phyloP scores from a whole-genome alignment of 345 rosid species.

The Linum lewisii region DNA sequence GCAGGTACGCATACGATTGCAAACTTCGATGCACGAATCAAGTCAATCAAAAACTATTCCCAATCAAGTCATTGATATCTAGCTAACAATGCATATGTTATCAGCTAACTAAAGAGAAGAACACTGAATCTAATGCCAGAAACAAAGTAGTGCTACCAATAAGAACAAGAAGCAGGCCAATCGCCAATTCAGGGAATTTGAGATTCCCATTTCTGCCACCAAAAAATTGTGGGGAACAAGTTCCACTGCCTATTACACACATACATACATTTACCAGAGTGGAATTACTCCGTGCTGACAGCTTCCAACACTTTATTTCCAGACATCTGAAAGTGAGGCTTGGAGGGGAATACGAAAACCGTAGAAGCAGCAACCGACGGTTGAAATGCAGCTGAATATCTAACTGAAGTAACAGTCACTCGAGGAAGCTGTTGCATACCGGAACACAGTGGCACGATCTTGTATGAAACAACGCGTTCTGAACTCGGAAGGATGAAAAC shows the following conservation, averaged over 20 bases:
- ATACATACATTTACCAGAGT: no score
- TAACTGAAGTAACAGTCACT: conserved; percentile 49
- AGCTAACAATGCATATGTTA: background rate
- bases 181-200: no score
- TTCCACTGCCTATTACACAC: no score
- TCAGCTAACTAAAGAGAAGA: background rate
- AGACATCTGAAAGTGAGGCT: conserved; percentile 34
- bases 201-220: no score
- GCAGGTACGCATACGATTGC: conserved; percentile 23
- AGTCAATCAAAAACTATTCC: background rate
- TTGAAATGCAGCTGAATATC: conserved; percentile 72
- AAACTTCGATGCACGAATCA: no score
- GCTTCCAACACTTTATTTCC: conserved; percentile 17
- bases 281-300: conserved; percentile 7
- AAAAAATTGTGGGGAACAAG: no score
- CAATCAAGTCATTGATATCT: background rate
- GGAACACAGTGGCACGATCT: conserved; percentile 70
- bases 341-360: conserved; percentile 63
- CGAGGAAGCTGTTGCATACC: conserved; percentile 83
- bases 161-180: no score
- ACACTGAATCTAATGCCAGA: background rate
- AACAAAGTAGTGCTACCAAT: no score
- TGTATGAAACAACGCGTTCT: conserved; percentile 48
- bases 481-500: conserved; percentile 63
- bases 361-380: conserved; percentile 54